Conservation (phyloP, 225 moss, liverwort and hornwort species). For the Rhytidiadelphus loreus region DNA sequence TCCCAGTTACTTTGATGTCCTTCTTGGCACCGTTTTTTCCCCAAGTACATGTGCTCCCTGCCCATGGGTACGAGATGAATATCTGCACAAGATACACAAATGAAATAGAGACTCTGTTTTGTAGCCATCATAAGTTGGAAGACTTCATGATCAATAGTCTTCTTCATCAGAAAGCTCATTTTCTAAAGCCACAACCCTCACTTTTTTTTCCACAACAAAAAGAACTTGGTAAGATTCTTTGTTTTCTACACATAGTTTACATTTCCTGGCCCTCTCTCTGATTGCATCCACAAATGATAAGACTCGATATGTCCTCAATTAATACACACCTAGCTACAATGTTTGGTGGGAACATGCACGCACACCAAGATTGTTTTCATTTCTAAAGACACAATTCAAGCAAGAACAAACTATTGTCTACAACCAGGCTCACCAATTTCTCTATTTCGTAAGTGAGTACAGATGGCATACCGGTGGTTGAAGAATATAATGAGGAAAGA, state of each 20-base stretch:
- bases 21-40: too few relatives aligned
- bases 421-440: neutral
- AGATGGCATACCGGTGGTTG: too few relatives aligned
- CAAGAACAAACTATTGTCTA: neutral
- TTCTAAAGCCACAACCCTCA: neutral
- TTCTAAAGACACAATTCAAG: neutral
- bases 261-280: neutral
- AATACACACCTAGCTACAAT: neutral
- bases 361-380: neutral
- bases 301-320: too few relatives aligned
- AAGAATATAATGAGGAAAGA: neutral
- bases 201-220: too few relatives aligned
- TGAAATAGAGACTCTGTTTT: neutral
- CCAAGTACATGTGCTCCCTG: too few relatives aligned
- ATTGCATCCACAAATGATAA: neutral
- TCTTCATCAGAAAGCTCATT: neutral
- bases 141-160: neutral
- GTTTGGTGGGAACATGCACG: neutral
- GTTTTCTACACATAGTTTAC: neutral
- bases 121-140: neutral
- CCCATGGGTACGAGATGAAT: neutral
- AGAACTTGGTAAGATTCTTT: neutral
- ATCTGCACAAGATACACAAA: neutral
- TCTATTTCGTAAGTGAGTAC: neutral
- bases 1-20: neutral